Evolutionary conservation across 1,284 basidiomycete species (phyloP).

Genomic region (Boletellus deceptivus): DNA sequence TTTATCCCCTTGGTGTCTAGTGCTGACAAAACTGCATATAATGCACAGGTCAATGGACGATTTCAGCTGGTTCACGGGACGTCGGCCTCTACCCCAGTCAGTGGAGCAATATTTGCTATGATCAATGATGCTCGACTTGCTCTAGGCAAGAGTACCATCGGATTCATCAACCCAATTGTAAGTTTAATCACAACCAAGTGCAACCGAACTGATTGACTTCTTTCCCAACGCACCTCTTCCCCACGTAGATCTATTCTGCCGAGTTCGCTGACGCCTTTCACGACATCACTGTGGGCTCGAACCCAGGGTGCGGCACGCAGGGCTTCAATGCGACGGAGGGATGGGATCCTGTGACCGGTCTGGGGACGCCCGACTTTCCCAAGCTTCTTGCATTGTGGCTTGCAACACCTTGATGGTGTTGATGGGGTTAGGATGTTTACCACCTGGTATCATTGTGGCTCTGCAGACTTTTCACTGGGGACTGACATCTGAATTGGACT

Average conservation of each 20-base stretch:
- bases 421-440: neutral
- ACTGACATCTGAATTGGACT: too few relatives aligned
- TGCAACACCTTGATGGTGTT: constrained; percentile 14
- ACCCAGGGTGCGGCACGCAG: constrained; percentile 38
- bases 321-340: constrained; percentile 35
- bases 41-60: constrained; percentile 31
- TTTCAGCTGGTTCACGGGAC: constrained; percentile 36
- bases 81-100: constrained; percentile 38
- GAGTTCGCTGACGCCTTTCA: constrained; percentile 31
- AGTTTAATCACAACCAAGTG: neutral
- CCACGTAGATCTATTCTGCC: constrained; percentile 23
- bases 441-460: too few relatives aligned
- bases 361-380: constrained; percentile 29
- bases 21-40: neutral
- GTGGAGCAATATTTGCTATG: constrained; percentile 43
- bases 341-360: constrained; percentile 37
- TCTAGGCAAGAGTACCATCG: constrained; percentile 37
- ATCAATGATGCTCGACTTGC: constrained; percentile 47
- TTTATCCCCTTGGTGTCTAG: neutral
- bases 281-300: constrained; percentile 44
- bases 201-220: too few relatives aligned
- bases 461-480: too few relatives aligned
- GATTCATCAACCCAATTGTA: constrained; percentile 39
- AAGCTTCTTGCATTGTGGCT: constrained; percentile 19
- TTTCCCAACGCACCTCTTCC: neutral